Base-by-base conservation (phyloP, 805 yeast species). In the Zygosaccharomyces lentus region DNA sequence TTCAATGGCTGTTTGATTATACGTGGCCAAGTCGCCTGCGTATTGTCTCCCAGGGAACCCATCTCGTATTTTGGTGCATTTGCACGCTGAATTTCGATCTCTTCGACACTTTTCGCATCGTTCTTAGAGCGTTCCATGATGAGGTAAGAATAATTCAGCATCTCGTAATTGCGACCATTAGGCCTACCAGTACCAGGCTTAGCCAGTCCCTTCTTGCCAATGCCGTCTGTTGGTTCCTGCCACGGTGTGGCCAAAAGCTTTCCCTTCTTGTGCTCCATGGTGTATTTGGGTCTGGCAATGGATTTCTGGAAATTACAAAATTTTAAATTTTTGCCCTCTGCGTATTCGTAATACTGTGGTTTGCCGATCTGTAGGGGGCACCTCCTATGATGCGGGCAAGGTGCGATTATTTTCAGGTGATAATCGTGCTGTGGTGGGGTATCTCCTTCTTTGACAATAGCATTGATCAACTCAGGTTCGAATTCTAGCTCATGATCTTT, bases 181-280 rank as follows among this genome's bases (percentile, higher is more conserved):
- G 85, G 81, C 54, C 97, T 72, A 2, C 97, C 97, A n/a, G 78
- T 75, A 1, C 95, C 96, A 3, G 50, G 43, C 40, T 75, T 66
- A 1, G 72, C 71, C 30, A 46, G 25, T 12, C 56, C 60, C 7
- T 54, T 54, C n/a, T 70, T 63, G 2, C 85, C 88, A 45, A 73
- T 67, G 10, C 81, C 83, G 47, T 77, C 77, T 10, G 72, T 75
- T 3, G 76, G 64, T n/a, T 68, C 62, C 29, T 60, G 63, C 97
- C 98, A 91, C 45, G 71, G 69, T 0, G 85, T 76, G 0, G 95
- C 83, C 46, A 91, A 68, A 29, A 77, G 69, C 47, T 78, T 75
- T 9, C 99, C 99, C 61, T 82, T 78, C 62, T 90, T 91, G 59
- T 93, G 73, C 59, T 93, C 97, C 67, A 84, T 65, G n/a, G 83